These are phyloP conservation scores for Lophium mytilinum DNA, from an alignment of 495 filamentous ascomycete genomes.

Conservation along the genomic window DNA sequence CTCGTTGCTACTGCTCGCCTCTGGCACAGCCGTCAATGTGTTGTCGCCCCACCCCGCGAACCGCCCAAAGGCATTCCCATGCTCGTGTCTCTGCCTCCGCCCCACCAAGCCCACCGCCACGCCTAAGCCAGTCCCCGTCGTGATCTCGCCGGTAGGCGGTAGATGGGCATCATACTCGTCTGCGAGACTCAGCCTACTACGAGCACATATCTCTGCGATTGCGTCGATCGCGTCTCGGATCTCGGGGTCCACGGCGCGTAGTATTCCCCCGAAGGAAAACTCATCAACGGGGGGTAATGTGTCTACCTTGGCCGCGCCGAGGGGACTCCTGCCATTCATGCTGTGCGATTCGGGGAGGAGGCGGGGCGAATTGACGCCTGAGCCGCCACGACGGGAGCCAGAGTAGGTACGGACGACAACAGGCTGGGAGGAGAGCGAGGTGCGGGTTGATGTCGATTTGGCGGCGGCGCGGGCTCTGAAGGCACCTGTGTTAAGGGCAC, in stretches of 20 bases:
- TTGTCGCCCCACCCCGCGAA: conserved; percentile 7
- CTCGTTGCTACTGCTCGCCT: conserved; percentile 32
- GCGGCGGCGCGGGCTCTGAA: conserved; percentile 20
- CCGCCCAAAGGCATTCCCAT: conserved; percentile 8
- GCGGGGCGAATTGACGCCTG: conserved; percentile 12
- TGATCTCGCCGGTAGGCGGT: conserved; percentile 52
- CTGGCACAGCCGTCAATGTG: conserved; percentile 31
- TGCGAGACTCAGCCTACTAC: conserved; percentile 52
- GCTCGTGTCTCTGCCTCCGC: conserved; percentile 8
- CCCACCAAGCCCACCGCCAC: conserved; percentile 13
- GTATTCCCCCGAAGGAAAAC: conserved; percentile 54
- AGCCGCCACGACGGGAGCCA: conserved; percentile 19
- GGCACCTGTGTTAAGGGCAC: conserved; percentile 24
- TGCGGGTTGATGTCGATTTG: conserved; percentile 21
- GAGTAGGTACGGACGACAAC: conserved; percentile 32
- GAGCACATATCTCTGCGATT: conserved; percentile 57
- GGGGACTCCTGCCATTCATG: background rate
- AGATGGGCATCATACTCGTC: conserved; percentile 59
- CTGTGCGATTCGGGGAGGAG: conserved; percentile 6
- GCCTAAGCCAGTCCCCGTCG: conserved; percentile 7
- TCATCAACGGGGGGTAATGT: conserved; percentile 42
- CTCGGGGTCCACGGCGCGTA: conserved; percentile 52
- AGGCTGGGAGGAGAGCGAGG: conserved; percentile 25
- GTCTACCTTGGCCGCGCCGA: background rate
- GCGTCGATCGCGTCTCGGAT: conserved; percentile 49